Conservation (phyloP, 352 stramenopile species). For the Phytophthora fragariae region DNA sequence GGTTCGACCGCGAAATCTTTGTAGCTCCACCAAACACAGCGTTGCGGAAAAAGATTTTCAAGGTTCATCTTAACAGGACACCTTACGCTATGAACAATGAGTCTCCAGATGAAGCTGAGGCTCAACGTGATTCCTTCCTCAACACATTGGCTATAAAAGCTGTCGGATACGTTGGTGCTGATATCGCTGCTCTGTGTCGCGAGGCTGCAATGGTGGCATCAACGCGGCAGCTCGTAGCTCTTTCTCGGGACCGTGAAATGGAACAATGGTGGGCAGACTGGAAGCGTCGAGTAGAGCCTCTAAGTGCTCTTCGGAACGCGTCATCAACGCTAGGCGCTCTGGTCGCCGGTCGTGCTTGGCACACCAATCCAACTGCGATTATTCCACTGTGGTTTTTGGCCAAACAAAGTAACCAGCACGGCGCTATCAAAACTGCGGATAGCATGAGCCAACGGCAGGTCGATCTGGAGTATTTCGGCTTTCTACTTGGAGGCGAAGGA, state of each 20-base stretch:
- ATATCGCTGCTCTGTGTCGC: slow-evolving; percentile 81
- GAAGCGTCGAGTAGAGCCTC: slow-evolving; percentile 51
- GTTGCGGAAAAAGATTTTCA: slow-evolving; percentile 70
- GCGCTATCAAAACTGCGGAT: not conserved
- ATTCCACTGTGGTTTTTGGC: slow-evolving; percentile 79
- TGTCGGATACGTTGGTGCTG: slow-evolving; percentile 83
- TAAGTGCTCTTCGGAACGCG: slow-evolving; percentile 30
- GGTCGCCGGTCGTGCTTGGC: slow-evolving; percentile 65
- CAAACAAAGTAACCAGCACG: slow-evolving; percentile 34
- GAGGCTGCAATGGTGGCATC: slow-evolving; percentile 77
- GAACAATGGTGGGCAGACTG: slow-evolving; percentile 69
- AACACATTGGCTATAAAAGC: slow-evolving; percentile 51
- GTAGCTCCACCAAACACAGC: slow-evolving; percentile 54
- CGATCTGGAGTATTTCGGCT: slow-evolving; percentile 52
- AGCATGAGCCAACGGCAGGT: slow-evolving; percentile 4
- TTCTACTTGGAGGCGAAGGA: slow-evolving; percentile 39
- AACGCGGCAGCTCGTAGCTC: slow-evolving; percentile 64
- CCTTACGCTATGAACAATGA: slow-evolving; percentile 42
- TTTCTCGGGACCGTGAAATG: slow-evolving; percentile 58
- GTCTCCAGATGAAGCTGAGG: slow-evolving; percentile 13
- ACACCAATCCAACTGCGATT: slow-evolving; percentile 62
- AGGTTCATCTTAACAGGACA: slow-evolving; percentile 56
- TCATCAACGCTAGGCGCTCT: slow-evolving; percentile 50
- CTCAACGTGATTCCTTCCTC: slow-evolving; percentile 43
- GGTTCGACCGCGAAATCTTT: slow-evolving; percentile 86